Base-by-base conservation (phyloP, 2,329 filamentous ascomycete species). In the Fusarium nurragi region DNA sequence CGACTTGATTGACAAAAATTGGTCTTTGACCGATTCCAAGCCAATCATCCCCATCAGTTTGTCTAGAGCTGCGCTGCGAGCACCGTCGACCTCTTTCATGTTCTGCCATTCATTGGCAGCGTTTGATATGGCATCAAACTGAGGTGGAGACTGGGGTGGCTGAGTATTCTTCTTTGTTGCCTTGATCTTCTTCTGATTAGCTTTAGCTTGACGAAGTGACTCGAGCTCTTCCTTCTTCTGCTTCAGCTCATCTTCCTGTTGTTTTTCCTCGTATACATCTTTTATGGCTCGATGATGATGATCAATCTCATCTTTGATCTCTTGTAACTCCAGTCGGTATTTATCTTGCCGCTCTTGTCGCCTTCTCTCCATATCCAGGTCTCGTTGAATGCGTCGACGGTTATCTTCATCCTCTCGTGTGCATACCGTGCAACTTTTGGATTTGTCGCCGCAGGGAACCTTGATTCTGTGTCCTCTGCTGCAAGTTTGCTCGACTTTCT, bases 41-140 rank as follows among this genome's bases (percentile, higher is more conserved):
- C 91, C 90, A 39, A 90, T 86, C 86, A 93, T 88, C 0, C 73
- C 75, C 87, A 93, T 92, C 10, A 94, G 70, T 0, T 78, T 71
- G 57, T 93, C 89, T 1, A 93, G 68, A 0, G 83, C 78, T 1
- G 74, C 68, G 61, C 86, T 91, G 1, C 69, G 66, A 0, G 83
- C 81, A 1, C 79, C 79, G 28, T 88, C 82, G 1, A 74, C 70
- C 2, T 76, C 45, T 70, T 92, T 92, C 65, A 88, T 81, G 1
- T 77, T 71, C 14, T 88, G 76, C 90, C 90, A 93, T 18, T 91
- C 75, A 1, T 75, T 74, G 0, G 85, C 80, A 26, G 69, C 60
- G 36, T 62, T 65, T 0, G 65, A 56, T 2, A 44, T 10, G 1
- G 26, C 0, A 13, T 39, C 30, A 3, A 19, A 16, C 16, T 19